phyloP scores from a whole-genome alignment of 495 filamentous ascomycete species.

The Daldinia concentrica region DNA sequence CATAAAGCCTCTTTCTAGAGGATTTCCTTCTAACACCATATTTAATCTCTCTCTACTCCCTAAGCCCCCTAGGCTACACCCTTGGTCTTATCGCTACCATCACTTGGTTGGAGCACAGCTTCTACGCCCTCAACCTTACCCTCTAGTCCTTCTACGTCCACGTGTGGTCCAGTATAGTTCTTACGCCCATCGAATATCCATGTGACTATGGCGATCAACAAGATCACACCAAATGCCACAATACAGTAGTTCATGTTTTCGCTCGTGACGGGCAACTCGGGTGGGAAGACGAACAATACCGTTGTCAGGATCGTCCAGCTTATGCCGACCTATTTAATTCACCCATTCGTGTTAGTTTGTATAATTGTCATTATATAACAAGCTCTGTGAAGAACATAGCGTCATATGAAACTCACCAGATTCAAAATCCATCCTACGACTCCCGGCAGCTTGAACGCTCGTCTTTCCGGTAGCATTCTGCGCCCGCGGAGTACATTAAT shows the following conservation, averaged over 20 bases:
- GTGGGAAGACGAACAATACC: conserved; percentile 80
- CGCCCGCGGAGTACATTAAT: conserved; percentile 74
- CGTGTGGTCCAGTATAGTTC: conserved; percentile 71
- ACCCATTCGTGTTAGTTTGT: not conserved
- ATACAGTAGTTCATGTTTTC: conserved; percentile 83
- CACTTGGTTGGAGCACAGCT: conserved; percentile 10
- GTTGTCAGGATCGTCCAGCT: conserved; percentile 73
- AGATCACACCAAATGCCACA: conserved; percentile 73
- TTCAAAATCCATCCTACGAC: conserved; percentile 70
- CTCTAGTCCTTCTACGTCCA: conserved; percentile 58
- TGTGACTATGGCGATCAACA: conserved; percentile 70
- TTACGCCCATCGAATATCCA: conserved; percentile 79
- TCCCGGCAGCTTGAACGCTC: conserved; percentile 68
- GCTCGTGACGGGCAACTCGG: conserved; percentile 69
- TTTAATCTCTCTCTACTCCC: not conserved
- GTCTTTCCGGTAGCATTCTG: conserved; percentile 66
- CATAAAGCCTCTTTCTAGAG: not conserved
- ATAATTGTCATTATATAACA: not conserved
- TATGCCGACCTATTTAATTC: conserved; percentile 63
- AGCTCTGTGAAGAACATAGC: not conserved
- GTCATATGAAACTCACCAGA: conserved; percentile 48
- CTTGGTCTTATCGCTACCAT: conserved; percentile 5
- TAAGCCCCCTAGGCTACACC: not conserved
- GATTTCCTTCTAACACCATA: not conserved
- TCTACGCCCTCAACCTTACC: conserved; percentile 48